A percentile compares a stretch with the other conserved stretches of the same genome.
These are phyloP conservation scores for Polygonum aviculare DNA, from an alignment of 148 eudicot species.

Conservation along the genomic window DNA sequence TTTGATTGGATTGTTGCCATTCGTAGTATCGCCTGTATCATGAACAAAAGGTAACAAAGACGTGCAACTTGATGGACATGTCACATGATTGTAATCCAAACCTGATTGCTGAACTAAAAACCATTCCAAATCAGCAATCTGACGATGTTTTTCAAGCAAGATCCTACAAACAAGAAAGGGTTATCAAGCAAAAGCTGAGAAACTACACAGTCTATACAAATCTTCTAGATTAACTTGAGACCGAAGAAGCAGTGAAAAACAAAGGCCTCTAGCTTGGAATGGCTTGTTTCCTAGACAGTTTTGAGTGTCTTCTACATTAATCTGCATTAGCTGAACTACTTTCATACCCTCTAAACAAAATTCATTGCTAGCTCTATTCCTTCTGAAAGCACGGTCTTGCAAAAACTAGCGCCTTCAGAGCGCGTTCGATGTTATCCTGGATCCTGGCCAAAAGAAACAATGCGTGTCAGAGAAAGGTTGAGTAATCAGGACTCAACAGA, in stretches of 20 bases:
- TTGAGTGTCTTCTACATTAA: not conserved
- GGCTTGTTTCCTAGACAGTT: not conserved
- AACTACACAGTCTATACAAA: not conserved
- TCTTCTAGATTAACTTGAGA: not conserved
- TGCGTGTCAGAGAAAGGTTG: not conserved
- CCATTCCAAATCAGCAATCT: not conserved
- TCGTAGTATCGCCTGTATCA: too few species aligned
- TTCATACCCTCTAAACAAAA: not conserved
- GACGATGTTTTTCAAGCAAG: not conserved
- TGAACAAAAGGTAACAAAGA: too few species aligned
- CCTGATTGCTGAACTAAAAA: not conserved
- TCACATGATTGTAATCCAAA: too few species aligned
- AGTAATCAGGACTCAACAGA: not conserved
- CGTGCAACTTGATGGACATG: too few species aligned
- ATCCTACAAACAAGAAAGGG: not conserved
- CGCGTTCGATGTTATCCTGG: not conserved
- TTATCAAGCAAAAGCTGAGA: not conserved
- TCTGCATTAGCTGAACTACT: not conserved
- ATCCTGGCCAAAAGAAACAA: not conserved
- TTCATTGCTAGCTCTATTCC: not conserved
- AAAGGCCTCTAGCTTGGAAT: not conserved
- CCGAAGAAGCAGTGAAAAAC: not conserved
- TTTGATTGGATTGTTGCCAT: too few species aligned
- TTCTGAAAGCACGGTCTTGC: not conserved
- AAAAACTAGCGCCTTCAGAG: not conserved